Base-by-base conservation (phyloP, 2,329 filamentous ascomycete genomes). In the Pezicula rhizophila region DNA sequence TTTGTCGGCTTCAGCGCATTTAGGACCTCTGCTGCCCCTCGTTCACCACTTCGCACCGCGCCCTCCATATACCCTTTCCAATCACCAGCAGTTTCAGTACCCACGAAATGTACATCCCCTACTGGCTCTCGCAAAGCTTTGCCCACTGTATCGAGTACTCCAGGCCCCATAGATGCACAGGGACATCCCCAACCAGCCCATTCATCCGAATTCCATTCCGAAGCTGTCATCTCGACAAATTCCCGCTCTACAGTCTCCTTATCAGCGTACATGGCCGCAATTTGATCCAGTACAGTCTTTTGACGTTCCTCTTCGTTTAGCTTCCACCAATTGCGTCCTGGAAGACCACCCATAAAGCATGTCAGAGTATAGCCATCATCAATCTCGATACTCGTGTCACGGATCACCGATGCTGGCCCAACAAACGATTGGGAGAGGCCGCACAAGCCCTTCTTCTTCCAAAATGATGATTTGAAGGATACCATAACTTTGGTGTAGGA, bases 11-110 rank as follows among this genome's bases (percentile, higher is more conserved):
- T 45, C 28, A 49, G 23, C 8, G 11, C 25, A 28, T 37, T 33
- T 10, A 73, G 48, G 3, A 76, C 70, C 56, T 79, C 73, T 33
- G 60, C 59, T 0, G 75, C 75, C 2, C 66, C 77, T 12, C 72
- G 61, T 49, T 76, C 66, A 1, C 78, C 77, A 44, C 66, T 71
- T 5, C 70, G 56, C 10, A 80, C 63, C 0, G 78, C 78, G 2
- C 78, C 78, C 51, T 81, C 78, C 75, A 81, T 79, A 56, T 79
- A 80, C 0, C 77, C 77, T 47, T 73, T 75, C 77, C 77, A 80
- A 49, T 74, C 69, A 2, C 57, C 65, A 0, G 71, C 69, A 1
- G 71, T 75, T 64, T 81, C 78, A 0, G 77, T 79, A 0, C 78
- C 77, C 2, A 70, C 75, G 54, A 79, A 81, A 54, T 79, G 71